These are phyloP conservation scores for Coriolopsis trogii DNA, from an alignment of 1,284 basidiomycete genomes.

Conservation along the genomic window DNA sequence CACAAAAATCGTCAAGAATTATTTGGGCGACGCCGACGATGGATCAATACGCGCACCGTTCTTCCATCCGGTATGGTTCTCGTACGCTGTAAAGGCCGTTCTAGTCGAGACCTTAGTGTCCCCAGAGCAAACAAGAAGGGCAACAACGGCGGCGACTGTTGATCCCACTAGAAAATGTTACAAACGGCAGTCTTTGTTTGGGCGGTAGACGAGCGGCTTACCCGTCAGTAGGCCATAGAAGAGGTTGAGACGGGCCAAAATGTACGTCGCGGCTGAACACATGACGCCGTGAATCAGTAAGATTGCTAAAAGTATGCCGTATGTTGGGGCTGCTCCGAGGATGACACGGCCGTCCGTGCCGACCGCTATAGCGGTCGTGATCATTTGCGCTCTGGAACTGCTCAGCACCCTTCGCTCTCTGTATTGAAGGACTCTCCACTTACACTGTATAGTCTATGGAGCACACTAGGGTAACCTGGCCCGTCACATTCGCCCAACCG, in stretches of 20 bases:
- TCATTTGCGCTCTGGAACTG: constrained; percentile 63
- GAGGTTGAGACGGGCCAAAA: constrained; percentile 67
- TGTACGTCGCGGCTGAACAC: constrained; percentile 67
- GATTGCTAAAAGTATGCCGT: constrained; percentile 64
- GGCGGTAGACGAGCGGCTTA: constrained; percentile 32
- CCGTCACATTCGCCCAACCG: constrained; percentile 65
- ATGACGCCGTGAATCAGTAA: constrained; percentile 66
- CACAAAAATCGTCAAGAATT: not conserved
- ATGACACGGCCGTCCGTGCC: constrained; percentile 51
- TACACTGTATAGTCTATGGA: constrained; percentile 74
- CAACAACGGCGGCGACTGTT: constrained; percentile 56
- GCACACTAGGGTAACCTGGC: constrained; percentile 66
- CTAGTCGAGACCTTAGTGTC: constrained; percentile 61
- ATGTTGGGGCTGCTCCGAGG: constrained; percentile 59
- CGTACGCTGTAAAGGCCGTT: constrained; percentile 69
- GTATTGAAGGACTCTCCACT: constrained; percentile 9
- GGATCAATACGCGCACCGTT: constrained; percentile 44
- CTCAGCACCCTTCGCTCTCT: not conserved
- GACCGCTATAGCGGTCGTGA: constrained; percentile 68
- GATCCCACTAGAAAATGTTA: constrained; percentile 20
- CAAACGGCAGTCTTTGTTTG: not conserved
- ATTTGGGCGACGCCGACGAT: not conserved
- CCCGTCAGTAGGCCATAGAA: constrained; percentile 67
- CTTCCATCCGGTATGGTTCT: constrained; percentile 73
- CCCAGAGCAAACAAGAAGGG: constrained; percentile 58